A percentile compares a stretch with the other conserved stretches of the same genome.
Conservation (phyloP, 768 basidiomycete genomes). For the Megacollybia marginata region DNA sequence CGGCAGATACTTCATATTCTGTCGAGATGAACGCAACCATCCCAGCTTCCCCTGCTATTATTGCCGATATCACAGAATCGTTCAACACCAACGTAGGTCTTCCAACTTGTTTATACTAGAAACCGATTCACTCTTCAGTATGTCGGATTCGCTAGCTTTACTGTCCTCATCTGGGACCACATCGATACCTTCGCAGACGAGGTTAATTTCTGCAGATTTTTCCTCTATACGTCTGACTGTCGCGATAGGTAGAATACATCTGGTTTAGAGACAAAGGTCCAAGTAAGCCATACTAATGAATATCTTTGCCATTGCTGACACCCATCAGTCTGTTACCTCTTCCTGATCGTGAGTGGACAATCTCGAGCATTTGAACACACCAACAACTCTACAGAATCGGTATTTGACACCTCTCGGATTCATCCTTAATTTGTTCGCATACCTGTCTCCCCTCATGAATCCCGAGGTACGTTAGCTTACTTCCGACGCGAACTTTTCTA, state of each 20-base stretch:
- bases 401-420: constrained; percentile 60
- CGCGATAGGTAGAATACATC: constrained; percentile 36
- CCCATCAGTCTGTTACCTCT: constrained; percentile 31
- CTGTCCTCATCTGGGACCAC: constrained; percentile 39
- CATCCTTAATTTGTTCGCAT: constrained; percentile 47
- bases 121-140: constrained; percentile 10
- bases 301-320: not conserved
- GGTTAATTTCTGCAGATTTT: constrained; percentile 12
- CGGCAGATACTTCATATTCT: too few relatives aligned
- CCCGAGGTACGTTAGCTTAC: constrained; percentile 18
- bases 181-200: constrained; percentile 44
- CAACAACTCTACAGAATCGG: constrained; percentile 36
- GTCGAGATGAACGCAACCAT: too few relatives aligned
- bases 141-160: constrained; percentile 26
- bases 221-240: not conserved
- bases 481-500: not conserved
- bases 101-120: too few relatives aligned
- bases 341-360: constrained; percentile 28
- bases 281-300: constrained; percentile 24
- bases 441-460: constrained; percentile 33
- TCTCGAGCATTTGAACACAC: not conserved
- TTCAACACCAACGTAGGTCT: too few relatives aligned
- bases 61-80: too few relatives aligned
- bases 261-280: constrained; percentile 43
- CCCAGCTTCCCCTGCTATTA: too few relatives aligned